Evolutionary conservation across 768 basidiomycete species (phyloP).

Genomic region (Sarcodon aspratus): DNA sequence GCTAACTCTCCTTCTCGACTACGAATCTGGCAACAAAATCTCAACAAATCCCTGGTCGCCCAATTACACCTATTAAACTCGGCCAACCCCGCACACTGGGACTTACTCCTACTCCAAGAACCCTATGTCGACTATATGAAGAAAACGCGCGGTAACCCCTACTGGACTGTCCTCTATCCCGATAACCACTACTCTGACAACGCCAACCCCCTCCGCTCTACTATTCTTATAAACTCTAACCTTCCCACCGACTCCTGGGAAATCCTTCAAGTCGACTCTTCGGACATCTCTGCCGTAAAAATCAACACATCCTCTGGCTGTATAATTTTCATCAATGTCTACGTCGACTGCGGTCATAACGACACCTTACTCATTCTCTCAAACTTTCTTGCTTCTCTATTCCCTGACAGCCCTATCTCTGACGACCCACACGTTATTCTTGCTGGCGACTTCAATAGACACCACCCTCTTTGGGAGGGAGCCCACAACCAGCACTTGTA

Average conservation of each 20-base stretch:
- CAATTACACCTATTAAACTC: neutral
- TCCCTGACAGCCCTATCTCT: no score
- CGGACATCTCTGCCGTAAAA: neutral
- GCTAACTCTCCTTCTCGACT: no score
- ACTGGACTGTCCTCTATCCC: neutral
- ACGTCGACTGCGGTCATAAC: no score
- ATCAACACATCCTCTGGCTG: neutral
- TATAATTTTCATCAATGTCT: neutral
- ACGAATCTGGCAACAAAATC: neutral
- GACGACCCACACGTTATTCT: slow-evolving; percentile 18
- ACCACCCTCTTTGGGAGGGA: slow-evolving; percentile 28
- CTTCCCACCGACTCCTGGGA: no score
- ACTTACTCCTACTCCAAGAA: neutral
- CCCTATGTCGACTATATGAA: neutral
- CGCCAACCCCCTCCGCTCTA: neutral
- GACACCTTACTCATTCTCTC: no score
- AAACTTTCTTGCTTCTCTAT: no score
- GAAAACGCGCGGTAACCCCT: neutral
- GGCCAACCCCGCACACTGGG: neutral
- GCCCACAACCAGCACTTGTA: slow-evolving; percentile 18
- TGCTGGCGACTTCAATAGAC: slow-evolving; percentile 28
- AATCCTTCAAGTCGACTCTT: neutral
- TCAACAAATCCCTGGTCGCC: neutral
- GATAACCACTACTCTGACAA: neutral
- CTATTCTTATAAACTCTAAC: no score